A percentile compares a stretch with the other conserved stretches of the same genome.
phyloP scores from a whole-genome alignment of 768 basidiomycete genomes.

The Boletus reticulatus region DNA sequence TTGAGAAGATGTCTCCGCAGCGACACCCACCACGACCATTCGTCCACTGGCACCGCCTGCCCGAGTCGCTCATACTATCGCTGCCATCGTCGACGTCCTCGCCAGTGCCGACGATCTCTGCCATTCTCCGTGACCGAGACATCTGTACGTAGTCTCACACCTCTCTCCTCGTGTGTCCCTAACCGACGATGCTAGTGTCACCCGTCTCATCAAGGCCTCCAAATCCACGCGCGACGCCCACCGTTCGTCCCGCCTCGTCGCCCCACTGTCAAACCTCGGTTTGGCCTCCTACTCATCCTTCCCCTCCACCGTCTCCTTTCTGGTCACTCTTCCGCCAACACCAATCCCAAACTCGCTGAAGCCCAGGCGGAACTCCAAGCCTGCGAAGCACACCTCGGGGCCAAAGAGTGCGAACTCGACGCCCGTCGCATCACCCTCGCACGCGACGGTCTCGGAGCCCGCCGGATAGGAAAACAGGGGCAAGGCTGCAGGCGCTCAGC shows the following conservation, averaged over 20 bases:
- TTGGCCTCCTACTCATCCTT: conserved; percentile 47
- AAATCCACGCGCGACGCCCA: conserved; percentile 45
- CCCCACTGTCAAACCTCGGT: conserved; percentile 22
- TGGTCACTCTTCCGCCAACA: conserved; percentile 9
- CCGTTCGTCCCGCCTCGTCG: conserved; percentile 30
- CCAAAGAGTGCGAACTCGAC: conserved; percentile 66
- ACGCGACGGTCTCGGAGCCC: conserved; percentile 56
- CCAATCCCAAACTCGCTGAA: conserved; percentile 49
- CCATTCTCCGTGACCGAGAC: conserved; percentile 66
- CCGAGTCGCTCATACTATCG: conserved; percentile 19
- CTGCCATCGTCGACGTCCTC: conserved; percentile 53
- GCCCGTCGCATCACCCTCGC: conserved; percentile 51
- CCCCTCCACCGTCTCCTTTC: conserved; percentile 30
- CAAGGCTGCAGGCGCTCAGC: conserved; percentile 21
- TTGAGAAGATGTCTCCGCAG: too few relatives aligned
- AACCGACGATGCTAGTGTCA: conserved; percentile 52
- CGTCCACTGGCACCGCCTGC: too few relatives aligned
- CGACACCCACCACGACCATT: too few relatives aligned
- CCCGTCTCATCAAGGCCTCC: conserved; percentile 75
- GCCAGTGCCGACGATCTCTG: conserved; percentile 66
- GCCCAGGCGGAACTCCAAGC: conserved; percentile 81
- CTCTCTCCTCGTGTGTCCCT: neutral
- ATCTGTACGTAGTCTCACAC: conserved; percentile 59
- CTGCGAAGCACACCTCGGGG: conserved; percentile 71
- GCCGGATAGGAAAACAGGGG: conserved; percentile 66